Conservation (phyloP, 352 stramenopile species). For the Phytophthora sansomeana region DNA sequence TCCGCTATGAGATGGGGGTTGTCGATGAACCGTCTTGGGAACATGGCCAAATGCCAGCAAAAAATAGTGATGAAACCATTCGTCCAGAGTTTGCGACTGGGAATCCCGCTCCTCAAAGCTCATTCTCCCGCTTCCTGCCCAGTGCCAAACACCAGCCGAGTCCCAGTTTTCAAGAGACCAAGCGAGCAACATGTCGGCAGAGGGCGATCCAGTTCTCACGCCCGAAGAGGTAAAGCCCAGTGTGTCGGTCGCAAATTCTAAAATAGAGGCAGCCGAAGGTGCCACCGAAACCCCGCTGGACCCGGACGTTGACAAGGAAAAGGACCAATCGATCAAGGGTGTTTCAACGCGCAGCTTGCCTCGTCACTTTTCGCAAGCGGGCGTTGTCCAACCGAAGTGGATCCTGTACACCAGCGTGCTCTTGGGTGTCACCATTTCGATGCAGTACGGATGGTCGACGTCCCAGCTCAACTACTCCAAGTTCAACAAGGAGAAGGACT, state of each 20-base stretch:
- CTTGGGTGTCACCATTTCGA: conserved; percentile 23
- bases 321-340: conserved; percentile 11
- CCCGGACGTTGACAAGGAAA: conserved; percentile 10
- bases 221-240: conserved; percentile 22
- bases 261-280: conserved; percentile 1
- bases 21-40: not conserved
- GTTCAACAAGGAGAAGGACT: conserved; percentile 37
- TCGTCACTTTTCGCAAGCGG: conserved; percentile 24
- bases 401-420: conserved; percentile 40
- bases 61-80: conserved; percentile 38
- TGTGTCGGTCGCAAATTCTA: not conserved
- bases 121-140: conserved; percentile 14
- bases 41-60: not conserved
- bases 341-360: conserved; percentile 30
- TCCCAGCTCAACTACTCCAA: conserved; percentile 42
- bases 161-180: not conserved
- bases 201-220: conserved; percentile 15
- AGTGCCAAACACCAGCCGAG: conserved; percentile 4
- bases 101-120: conserved; percentile 6
- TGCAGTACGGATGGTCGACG: conserved; percentile 47
- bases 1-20: conserved; percentile 6
- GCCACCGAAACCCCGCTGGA: conserved; percentile 1
- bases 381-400: conserved; percentile 32
- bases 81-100: conserved; percentile 2
- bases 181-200: conserved; percentile 18